Conservation (phyloP, 2,329 filamentous ascomycete genomes). For the Bimuria novae-zelandiae region DNA sequence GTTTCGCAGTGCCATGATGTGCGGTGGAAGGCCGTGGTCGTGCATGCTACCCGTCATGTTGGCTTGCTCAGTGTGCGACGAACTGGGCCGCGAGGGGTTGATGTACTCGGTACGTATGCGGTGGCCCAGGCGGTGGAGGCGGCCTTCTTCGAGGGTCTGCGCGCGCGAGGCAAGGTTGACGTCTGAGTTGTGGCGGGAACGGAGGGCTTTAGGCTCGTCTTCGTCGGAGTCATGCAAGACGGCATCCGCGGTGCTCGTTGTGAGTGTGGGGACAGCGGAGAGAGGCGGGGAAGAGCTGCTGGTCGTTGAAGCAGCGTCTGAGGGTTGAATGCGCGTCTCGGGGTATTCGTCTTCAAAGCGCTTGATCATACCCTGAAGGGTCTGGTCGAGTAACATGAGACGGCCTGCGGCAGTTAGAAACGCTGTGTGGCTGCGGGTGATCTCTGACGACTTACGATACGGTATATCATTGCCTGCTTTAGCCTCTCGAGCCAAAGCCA, state of each 20-base stretch:
- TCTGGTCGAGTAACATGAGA: constrained; percentile 84
- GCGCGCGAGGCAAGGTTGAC: constrained; percentile 70
- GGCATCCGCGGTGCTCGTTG: constrained; percentile 33
- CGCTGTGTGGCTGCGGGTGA: neutral
- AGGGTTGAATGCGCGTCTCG: constrained; percentile 68
- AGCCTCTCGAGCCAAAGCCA: constrained; percentile 77
- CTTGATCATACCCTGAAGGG: constrained; percentile 87
- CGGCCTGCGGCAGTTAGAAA: constrained; percentile 58
- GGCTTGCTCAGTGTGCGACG: constrained; percentile 25
- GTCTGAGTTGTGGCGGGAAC: constrained; percentile 66
- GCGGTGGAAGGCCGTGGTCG: constrained; percentile 40
- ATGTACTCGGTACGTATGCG: constrained; percentile 68
- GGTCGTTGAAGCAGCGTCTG: constrained; percentile 33
- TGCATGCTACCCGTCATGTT: constrained; percentile 41
- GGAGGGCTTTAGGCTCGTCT: constrained; percentile 50
- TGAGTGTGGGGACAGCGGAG: constrained; percentile 36
- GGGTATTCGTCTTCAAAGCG: constrained; percentile 97
- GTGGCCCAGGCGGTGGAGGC: constrained; percentile 70
- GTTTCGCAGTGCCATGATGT: constrained; percentile 61
- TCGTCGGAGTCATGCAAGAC: constrained; percentile 47
- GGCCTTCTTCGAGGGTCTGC: constrained; percentile 70
- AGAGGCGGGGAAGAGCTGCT: constrained; percentile 38
- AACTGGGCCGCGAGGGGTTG: constrained; percentile 36
- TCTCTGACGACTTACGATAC: constrained; percentile 66
- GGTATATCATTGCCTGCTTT: constrained; percentile 72